Conservation (phyloP, 208 protist genomes). For the Entamoeba invadens region DNA sequence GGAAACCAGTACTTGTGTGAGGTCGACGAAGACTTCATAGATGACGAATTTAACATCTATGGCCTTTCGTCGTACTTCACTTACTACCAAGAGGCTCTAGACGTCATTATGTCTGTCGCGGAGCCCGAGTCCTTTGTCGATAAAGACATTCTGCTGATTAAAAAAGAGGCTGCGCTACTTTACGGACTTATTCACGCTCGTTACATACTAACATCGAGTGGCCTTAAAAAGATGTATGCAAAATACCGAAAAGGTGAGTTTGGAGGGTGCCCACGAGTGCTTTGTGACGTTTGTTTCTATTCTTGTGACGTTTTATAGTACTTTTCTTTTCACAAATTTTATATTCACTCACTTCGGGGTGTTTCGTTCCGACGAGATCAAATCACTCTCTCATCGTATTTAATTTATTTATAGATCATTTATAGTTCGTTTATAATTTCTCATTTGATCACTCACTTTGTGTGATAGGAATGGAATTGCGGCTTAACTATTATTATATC, state of each 20-base stretch:
- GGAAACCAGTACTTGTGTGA: slow-evolving; percentile 17
- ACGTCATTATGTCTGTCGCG: background rate
- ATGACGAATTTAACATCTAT: slow-evolving; percentile 14
- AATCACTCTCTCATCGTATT: too few relatives aligned
- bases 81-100: background rate
- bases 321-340: too few relatives aligned
- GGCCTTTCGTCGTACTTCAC: background rate
- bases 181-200: slow-evolving; percentile 29
- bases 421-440: too few relatives aligned
- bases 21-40: slow-evolving; percentile 2
- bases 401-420: too few relatives aligned
- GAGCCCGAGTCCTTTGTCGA: background rate
- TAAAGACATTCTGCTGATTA: background rate
- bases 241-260: slow-evolving; percentile 26
- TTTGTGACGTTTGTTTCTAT: slow-evolving; percentile 10
- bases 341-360: too few relatives aligned
- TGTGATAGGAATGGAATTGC: too few relatives aligned
- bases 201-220: slow-evolving; percentile 21
- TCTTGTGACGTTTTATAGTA: too few relatives aligned
- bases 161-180: slow-evolving; percentile 10
- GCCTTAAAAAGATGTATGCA: slow-evolving; percentile 4
- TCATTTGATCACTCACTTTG: too few relatives aligned
- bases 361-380: too few relatives aligned
- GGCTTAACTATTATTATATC: too few relatives aligned
- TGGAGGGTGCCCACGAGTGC: slow-evolving; percentile 22